Conservation (phyloP, 257 asterid genomes). For the Rauvolfia tetraphylla region DNA sequence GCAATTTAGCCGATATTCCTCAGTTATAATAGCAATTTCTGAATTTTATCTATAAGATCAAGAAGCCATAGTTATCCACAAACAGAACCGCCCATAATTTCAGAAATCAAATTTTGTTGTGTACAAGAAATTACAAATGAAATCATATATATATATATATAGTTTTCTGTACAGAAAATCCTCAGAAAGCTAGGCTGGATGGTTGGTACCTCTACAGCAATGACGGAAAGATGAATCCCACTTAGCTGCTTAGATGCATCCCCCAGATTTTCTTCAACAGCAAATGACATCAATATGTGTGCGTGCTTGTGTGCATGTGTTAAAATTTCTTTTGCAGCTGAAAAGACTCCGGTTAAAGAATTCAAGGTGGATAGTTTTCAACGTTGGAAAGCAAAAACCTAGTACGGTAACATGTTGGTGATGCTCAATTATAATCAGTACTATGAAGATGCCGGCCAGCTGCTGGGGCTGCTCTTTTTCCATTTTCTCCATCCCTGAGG, state of each 20-base stretch:
- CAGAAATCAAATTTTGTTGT: not conserved
- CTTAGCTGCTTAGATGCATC: slow-evolving; percentile 1
- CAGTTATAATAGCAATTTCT: too few relatives aligned
- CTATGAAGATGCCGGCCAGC: not conserved
- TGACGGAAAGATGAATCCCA: slow-evolving; percentile 14
- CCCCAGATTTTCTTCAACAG: not conserved
- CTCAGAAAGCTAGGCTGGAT: not conserved
- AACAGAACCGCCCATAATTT: not conserved
- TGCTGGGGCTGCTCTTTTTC: slow-evolving; percentile 9
- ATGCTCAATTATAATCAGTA: not conserved
- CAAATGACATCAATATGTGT: not conserved
- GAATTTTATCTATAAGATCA: not conserved
- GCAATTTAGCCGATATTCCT: not conserved
- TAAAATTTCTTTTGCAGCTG: not conserved
- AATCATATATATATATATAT: slow-evolving; percentile 1
- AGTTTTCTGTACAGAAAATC: not conserved
- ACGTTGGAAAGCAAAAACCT: slow-evolving; percentile 8
- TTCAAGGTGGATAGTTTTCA: not conserved
- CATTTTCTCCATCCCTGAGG: slow-evolving; percentile 24
- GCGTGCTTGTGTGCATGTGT: not conserved
- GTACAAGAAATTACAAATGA: slow-evolving; percentile 6
- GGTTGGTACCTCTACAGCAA: not conserved
- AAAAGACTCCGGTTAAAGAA: not conserved
- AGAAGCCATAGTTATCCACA: not conserved
- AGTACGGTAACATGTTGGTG: not conserved